Conservation (phyloP, 2,329 filamentous ascomycete genomes). For the Claviceps sp. region DNA sequence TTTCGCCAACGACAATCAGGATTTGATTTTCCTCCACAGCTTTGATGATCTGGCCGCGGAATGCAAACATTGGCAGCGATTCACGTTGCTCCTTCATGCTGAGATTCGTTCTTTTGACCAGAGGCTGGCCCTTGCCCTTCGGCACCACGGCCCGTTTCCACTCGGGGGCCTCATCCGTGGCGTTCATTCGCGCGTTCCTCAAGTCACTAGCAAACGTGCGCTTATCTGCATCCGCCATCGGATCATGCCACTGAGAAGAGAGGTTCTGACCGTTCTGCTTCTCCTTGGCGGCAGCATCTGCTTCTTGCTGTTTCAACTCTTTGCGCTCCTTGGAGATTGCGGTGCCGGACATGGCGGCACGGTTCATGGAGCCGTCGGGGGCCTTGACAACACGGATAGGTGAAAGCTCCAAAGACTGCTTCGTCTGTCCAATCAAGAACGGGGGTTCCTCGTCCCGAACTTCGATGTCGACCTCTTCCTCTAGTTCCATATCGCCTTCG, state of each 20-base stretch:
- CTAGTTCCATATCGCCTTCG: constrained; percentile 78
- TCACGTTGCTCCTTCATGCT: constrained; percentile 93
- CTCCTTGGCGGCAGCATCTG: constrained; percentile 59
- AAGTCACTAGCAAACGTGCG: constrained; percentile 83
- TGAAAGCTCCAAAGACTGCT: constrained; percentile 86
- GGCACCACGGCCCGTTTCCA: constrained; percentile 76
- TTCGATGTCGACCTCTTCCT: constrained; percentile 95
- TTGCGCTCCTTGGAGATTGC: constrained; percentile 78
- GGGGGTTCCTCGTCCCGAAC: constrained; percentile 92
- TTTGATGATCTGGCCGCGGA: constrained; percentile 75
- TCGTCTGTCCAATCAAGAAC: constrained; percentile 90
- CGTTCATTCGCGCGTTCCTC: constrained; percentile 49
- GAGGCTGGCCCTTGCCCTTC: constrained; percentile 51
- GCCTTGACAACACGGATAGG: constrained; percentile 95
- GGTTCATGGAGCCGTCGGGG: constrained; percentile 93
- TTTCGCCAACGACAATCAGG: constrained; percentile 92
- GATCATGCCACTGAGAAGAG: constrained; percentile 88
- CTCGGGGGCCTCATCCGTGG: constrained; percentile 65
- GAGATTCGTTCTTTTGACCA: constrained; percentile 78
- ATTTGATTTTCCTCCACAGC: constrained; percentile 82
- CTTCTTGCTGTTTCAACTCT: constrained; percentile 79
- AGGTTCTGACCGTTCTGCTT: constrained; percentile 65
- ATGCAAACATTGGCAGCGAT: constrained; percentile 75
- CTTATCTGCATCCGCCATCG: constrained; percentile 78
- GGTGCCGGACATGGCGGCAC: constrained; percentile 89